Evolutionary conservation across 2,329 filamentous ascomycete species (phyloP), one percentile per base, ranked within the genome.

Genomic region (Sclerotinia subarctica): DNA sequence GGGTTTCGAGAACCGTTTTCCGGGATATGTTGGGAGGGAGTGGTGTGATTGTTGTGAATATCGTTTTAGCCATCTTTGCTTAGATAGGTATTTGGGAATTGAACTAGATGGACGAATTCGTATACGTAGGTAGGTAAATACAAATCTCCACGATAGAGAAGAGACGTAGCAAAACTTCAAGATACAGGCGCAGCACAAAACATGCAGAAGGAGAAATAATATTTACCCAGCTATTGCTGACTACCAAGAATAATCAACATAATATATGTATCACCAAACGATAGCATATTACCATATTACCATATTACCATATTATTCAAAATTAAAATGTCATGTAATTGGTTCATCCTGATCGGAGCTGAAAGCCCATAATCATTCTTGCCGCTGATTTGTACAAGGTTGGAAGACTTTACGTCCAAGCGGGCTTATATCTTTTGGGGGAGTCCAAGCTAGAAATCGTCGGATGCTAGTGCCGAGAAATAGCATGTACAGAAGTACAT

Each of bases 21-120:
- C 92, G 87, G 58, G 87, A 83, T 72, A 95, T 85, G 73, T 83
- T 82, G 3, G 85, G 73, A 6, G 93, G 93, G 42, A 96, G 84
- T 26, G 92, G 90, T 46, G 91, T 95, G 73, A 94, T 87, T 56
- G 87, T 90, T 53, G 91, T 95, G 80, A 94, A 93, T 42, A 87
- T 82, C n/a, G 85, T 87, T 72, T 75, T 76, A 32, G 74, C 73
- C 74, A 76, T 76, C 7, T 53, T 67, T 29, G 24, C 35, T 44
- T 26, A 6, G 21, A n/a, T n/a, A 7, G 38, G 3, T 38, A 38
- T 8, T 42, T 35, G 0, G 10, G 21, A 57, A 10, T 38, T 19
- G 8, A 35, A 59, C 11, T 38, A 10, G 35, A 38, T 62, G n/a
- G 24, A 35, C 15, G 24, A 19, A 17, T 21, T 62, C 24, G 56